Percentiles rank a stretch among this genome's conserved stretches.
phyloP scores from a whole-genome alignment of 1,284 basidiomycete genomes.

The Fistulinella cinereoalba region DNA sequence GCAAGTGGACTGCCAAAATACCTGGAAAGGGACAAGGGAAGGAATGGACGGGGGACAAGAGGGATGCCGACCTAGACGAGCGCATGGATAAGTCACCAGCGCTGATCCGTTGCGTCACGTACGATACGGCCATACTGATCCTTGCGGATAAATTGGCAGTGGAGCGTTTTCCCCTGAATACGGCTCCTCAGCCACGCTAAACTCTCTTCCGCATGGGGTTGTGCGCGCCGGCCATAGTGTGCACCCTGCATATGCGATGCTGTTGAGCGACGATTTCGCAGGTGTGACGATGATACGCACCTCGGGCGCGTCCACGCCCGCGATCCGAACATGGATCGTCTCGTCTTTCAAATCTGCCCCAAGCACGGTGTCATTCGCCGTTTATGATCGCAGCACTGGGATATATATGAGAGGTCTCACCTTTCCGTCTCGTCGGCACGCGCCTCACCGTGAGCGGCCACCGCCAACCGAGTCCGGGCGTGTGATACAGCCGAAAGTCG shows the following conservation, averaged over 20 bases:
- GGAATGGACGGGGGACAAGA: conserved; percentile 43
- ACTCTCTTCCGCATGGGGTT: conserved; percentile 70
- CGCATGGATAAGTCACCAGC: background rate
- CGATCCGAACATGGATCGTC: conserved; percentile 82
- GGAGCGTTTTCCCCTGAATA: conserved; percentile 56
- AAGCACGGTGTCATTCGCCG: background rate
- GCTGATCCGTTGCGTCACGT: conserved; percentile 12
- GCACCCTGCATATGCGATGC: conserved; percentile 61
- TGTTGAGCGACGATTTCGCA: no score
- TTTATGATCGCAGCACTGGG: background rate
- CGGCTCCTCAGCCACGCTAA: conserved; percentile 66
- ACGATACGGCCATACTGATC: conserved; percentile 86
- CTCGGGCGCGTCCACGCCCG: conserved; percentile 90
- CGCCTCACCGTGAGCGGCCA: conserved; percentile 68
- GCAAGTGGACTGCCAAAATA: conserved; percentile 54
- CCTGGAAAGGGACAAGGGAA: conserved; percentile 47
- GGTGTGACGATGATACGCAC: conserved; percentile 36
- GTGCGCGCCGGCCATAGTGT: conserved; percentile 78
- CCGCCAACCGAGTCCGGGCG: conserved; percentile 69
- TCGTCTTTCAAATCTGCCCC: conserved; percentile 64
- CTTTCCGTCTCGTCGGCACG: conserved; percentile 60
- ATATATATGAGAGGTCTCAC: conserved; percentile 34
- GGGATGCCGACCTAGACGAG: conserved; percentile 61
- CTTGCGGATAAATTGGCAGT: conserved; percentile 66
- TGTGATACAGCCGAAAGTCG: conserved; percentile 82